Conservation (phyloP, 106 monocot species). For the Vanilla planifolia region DNA sequence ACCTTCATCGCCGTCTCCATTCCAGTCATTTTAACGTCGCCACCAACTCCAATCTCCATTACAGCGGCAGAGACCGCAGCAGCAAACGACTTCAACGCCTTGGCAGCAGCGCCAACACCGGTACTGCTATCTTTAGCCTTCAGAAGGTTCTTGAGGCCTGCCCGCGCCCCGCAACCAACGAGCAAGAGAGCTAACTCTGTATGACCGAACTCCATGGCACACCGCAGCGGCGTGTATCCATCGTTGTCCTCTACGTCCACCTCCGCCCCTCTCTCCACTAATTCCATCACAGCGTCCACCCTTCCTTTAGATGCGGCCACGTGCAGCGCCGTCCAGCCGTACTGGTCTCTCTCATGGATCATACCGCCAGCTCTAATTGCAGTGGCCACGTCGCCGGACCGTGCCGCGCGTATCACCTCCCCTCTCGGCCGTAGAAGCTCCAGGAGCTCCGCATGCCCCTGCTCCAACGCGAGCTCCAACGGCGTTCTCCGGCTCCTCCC, state of each 20-base stretch:
- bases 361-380: conserved; percentile 5
- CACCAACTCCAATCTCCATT: neutral
- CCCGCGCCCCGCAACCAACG: conserved; percentile 11
- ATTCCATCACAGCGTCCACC: conserved; percentile 8
- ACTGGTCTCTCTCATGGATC: conserved; percentile 21
- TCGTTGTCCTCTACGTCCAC: conserved; percentile 18
- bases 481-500: conserved; percentile 15
- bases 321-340: conserved; percentile 37
- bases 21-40: too few species aligned
- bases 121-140: neutral
- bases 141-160: conserved; percentile 15
- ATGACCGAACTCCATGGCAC: conserved; percentile 22
- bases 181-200: conserved; percentile 23
- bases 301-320: conserved; percentile 28
- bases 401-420: conserved; percentile 8
- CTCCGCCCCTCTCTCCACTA: conserved; percentile 18
- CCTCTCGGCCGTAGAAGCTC: conserved; percentile 17
- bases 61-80: neutral
- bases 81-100: neutral
- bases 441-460: conserved; percentile 12
- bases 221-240: conserved; percentile 32
- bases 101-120: too few species aligned
- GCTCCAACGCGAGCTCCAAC: conserved; percentile 29
- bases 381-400: conserved; percentile 10
- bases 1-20: too few species aligned